Conservation (phyloP, 352 stramenopile genomes). For the Stephanocyclus meneghinianus region DNA sequence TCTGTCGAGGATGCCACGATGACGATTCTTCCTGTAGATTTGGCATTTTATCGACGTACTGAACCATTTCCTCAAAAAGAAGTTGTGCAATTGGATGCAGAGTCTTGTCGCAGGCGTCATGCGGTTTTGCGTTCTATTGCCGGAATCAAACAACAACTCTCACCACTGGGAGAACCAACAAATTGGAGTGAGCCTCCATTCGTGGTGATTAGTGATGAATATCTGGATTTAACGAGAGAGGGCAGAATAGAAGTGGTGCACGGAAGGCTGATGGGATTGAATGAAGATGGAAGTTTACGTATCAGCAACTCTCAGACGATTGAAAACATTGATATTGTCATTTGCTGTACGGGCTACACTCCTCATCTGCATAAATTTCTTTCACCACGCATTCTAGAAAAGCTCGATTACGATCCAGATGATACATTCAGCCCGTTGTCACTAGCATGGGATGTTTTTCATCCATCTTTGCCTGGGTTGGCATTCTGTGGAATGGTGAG, state of each 20-base stretch:
- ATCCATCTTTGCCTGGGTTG: conserved; percentile 60
- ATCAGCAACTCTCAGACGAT: conserved; percentile 24
- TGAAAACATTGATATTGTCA: conserved; percentile 51
- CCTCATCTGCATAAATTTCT: conserved; percentile 48
- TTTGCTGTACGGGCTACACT: conserved; percentile 63
- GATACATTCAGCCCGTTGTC: conserved; percentile 56
- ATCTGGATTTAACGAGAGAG: conserved; percentile 58
- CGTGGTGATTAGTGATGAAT: conserved; percentile 65
- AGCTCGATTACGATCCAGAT: conserved; percentile 59
- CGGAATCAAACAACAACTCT: conserved; percentile 47
- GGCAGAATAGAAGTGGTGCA: conserved; percentile 56
- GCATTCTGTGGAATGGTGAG: conserved; percentile 60
- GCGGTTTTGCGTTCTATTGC: conserved; percentile 44
- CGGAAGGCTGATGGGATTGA: conserved; percentile 43
- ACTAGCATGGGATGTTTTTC: conserved; percentile 54
- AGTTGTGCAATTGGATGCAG: conserved; percentile 29
- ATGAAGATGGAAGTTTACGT: conserved; percentile 40
- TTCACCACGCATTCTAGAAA: conserved; percentile 49
- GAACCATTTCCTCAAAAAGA: conserved; percentile 42
- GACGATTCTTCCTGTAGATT: conserved; percentile 58
- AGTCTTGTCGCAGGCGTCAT: conserved; percentile 41
- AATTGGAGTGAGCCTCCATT: conserved; percentile 54
- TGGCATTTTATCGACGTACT: conserved; percentile 59
- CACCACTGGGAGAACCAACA: conserved; percentile 46
- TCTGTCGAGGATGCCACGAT: conserved; percentile 11